Evolutionary conservation across 2,329 filamentous ascomycete species (phyloP).

Genomic region (Graphium sp.): DNA sequence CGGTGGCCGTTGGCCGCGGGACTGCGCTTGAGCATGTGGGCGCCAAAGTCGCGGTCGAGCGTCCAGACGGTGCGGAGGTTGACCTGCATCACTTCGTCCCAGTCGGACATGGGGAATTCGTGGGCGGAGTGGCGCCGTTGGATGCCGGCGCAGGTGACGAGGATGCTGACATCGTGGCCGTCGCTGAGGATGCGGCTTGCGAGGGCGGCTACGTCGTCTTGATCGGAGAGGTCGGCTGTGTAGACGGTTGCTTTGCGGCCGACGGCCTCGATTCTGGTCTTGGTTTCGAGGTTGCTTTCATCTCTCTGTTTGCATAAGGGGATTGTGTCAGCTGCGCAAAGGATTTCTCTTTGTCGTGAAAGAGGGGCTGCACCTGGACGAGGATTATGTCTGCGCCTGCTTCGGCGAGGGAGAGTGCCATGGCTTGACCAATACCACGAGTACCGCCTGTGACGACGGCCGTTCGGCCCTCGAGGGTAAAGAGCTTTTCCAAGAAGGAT

Average conservation of each 20-base stretch:
- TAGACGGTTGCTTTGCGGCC: slow-evolving; percentile 53
- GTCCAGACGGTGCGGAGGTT: slow-evolving; percentile 74
- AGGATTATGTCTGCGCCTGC: slow-evolving; percentile 40
- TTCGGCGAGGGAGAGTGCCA: slow-evolving; percentile 39
- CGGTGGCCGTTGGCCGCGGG: slow-evolving; percentile 33
- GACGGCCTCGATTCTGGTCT: slow-evolving; percentile 42
- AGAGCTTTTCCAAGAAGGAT: slow-evolving; percentile 22
- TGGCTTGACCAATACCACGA: slow-evolving; percentile 38
- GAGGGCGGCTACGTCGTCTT: slow-evolving; percentile 41
- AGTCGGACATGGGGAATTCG: slow-evolving; percentile 60
- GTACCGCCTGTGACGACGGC: slow-evolving; percentile 40
- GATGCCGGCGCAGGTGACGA: slow-evolving; percentile 78
- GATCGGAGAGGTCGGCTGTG: slow-evolving; percentile 49
- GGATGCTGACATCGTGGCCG: slow-evolving; percentile 52
- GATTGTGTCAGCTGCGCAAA: not conserved
- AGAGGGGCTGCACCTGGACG: slow-evolving; percentile 26
- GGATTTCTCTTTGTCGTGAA: too few relatives aligned
- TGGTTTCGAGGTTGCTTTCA: slow-evolving; percentile 29
- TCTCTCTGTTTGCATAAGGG: slow-evolving; percentile 18
- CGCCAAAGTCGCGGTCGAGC: slow-evolving; percentile 59
- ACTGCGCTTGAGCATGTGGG: slow-evolving; percentile 53
- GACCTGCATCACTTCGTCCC: slow-evolving; percentile 67
- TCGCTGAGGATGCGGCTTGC: slow-evolving; percentile 43
- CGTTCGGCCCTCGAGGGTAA: slow-evolving; percentile 38
- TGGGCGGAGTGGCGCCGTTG: slow-evolving; percentile 64